phyloP scores from a whole-genome alignment of 495 filamentous ascomycete genomes.

The Apiosordaria backusii region DNA sequence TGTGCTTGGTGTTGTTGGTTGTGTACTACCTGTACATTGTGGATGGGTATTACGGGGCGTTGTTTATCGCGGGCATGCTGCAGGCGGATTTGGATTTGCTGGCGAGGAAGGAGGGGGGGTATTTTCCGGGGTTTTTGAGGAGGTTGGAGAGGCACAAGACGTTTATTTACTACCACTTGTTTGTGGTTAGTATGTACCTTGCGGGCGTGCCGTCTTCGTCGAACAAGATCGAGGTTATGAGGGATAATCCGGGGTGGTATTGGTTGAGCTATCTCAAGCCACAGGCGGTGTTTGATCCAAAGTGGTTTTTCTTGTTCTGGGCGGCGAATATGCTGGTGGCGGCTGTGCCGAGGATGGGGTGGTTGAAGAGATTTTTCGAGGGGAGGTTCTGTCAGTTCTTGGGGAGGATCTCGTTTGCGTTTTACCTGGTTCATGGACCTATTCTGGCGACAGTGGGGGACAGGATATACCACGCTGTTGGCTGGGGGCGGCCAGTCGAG shows the following conservation, averaged over 20 bases:
- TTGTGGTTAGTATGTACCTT: constrained; percentile 42
- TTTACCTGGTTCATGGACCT: constrained; percentile 66
- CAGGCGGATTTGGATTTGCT: constrained; percentile 50
- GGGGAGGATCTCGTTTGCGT: constrained; percentile 59
- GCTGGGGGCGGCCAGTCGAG: constrained; percentile 34
- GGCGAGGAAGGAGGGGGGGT: constrained; percentile 30
- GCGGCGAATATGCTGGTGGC: constrained; percentile 55
- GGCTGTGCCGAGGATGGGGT: constrained; percentile 42
- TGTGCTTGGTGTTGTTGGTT: constrained; percentile 31
- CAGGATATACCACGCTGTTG: constrained; percentile 50
- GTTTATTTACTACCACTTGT: constrained; percentile 45
- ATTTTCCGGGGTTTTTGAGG: constrained; percentile 39
- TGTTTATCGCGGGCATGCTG: constrained; percentile 50
- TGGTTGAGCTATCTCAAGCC: constrained; percentile 47
- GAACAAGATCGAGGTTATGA: constrained; percentile 35
- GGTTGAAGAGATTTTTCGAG: constrained; percentile 53
- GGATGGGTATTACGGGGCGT: constrained; percentile 45
- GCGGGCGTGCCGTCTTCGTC: constrained; percentile 48
- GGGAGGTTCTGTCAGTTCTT: constrained; percentile 60
- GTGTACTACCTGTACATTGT: constrained; percentile 46
- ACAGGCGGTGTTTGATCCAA: constrained; percentile 52
- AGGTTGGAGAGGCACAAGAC: constrained; percentile 43
- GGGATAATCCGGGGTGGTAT: constrained; percentile 43
- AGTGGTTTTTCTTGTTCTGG: constrained; percentile 48
- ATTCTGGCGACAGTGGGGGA: constrained; percentile 46